Base-by-base conservation (phyloP, 75 land plant species). In the Selaginella moellendorffii region DNA sequence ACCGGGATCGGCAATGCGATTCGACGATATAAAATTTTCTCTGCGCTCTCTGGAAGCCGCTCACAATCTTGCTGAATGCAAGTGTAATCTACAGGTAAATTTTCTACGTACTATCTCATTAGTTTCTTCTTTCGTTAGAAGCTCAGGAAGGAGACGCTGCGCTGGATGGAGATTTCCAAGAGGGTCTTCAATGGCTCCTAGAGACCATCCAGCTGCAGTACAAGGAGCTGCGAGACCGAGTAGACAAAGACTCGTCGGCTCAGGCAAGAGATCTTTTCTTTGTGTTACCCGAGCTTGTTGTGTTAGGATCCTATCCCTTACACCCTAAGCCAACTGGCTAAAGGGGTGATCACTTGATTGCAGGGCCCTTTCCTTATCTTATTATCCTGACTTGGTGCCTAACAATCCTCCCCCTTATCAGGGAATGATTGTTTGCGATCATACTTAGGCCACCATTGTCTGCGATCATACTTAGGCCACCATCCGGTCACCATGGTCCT, bases 151-250 rank as follows among this genome's bases (percentile, higher is more conserved):
- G 62, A 26, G 17, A n/a, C 1, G 19, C 5, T 1, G n/a, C n/a
- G n/a, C 24, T 54, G 27, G n/a, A 56, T 30, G 26, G 31, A 67
- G 63, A 67, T 17, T 24, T 67, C 0, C 63, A 67, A 8, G n/a
- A 42, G 21, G 69, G 69, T 5, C 63, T 67, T 23, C 24, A 67
- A 24, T 67, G 69, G 69, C 25, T 67, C 14, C 30, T 67, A 30
- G 69, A 52, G 29, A 29, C 69, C 2, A 67, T 67, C 17, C 24
- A 67, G 20, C 23, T 56, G 1, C 63, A 27, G 0, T 67, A 28
- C 24, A 27, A 53, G 0, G 63, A 67, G 9, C 61, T 67, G 24
- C 69, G 14, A 25, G 24, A 30, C 18, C 69, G 31, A 2, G 63
- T 67, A 0, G 18, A 52, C 0, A 24, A 27, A 29, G 69, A 67